Evolutionary conservation across 2,329 filamentous ascomycete genomes (phyloP).

Genomic region (Parastagonospora nodorum): DNA sequence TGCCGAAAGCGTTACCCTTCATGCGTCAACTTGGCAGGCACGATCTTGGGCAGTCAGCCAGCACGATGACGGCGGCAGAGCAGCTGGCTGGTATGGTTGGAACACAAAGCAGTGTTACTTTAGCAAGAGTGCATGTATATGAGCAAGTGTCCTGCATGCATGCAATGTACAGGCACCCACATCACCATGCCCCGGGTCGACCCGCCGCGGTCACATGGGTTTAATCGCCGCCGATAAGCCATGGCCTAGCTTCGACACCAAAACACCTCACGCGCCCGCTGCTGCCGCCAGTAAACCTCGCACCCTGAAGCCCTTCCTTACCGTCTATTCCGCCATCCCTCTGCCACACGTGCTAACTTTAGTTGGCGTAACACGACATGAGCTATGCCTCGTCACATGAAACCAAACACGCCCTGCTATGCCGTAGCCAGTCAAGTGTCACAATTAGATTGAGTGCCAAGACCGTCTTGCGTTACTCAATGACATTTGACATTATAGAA

Average conservation of each 20-base stretch:
- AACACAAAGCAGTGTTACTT: neutral
- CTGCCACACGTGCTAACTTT: neutral
- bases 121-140: neutral
- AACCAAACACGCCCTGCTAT: conserved; percentile 24
- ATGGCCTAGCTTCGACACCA: conserved; percentile 15
- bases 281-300: neutral
- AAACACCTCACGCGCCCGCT: conserved; percentile 1
- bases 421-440: conserved; percentile 1
- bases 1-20: conserved; percentile 26
- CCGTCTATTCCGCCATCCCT: neutral
- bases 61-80: neutral
- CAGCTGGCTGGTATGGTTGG: neutral
- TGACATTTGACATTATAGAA: too few relatives aligned
- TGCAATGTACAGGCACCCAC: conserved; percentile 15
- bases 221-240: conserved; percentile 21
- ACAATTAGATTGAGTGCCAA: neutral
- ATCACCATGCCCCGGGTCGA: conserved; percentile 17
- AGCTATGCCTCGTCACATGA: conserved; percentile 21
- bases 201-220: conserved; percentile 18
- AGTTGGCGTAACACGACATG: neutral
- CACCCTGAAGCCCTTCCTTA: too few relatives aligned
- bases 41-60: conserved; percentile 15
- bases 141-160: conserved; percentile 3
- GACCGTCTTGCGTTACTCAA: too few relatives aligned
- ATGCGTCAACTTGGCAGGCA: conserved; percentile 30